Base-by-base conservation (phyloP, 208 protist genomes). In the Leishmania turanica region DNA sequence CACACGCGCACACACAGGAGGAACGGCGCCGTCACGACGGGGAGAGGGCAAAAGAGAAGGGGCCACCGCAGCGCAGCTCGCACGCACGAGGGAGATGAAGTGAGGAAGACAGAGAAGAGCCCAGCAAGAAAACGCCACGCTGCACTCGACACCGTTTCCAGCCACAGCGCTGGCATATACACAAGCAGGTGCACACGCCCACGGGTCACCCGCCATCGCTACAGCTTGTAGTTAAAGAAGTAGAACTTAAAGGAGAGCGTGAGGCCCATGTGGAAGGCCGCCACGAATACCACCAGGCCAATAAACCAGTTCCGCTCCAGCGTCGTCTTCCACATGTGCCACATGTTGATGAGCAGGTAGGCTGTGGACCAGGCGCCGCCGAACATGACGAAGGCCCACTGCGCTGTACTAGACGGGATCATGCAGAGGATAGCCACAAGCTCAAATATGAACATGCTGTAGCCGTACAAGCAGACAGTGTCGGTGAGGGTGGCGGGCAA, bases 381-480 rank as follows among this genome's bases (percentile, higher is more conserved):
- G 31, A 96, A 54, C 58, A 96, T 71, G 4, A 95, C 88, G 56
- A 96, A 78, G 34, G 91, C 45, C 95, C 93, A 98, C 79, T 97
- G 93, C 51, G 96, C 66, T 40, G 72, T 80, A 47, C 78, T 87
- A 31, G 89, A 62, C 27, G 93, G 94, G 45, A 98, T 88, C 81
- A 92, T 89, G 81, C 93, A 97, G 24, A 98, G 87, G 31, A 95
- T 84, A 42, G 89, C 87, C 60, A 92, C 84, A 34, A 96, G 82
- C 71, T 95, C 60, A 71, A 98, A 95, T 69, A 95, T 89, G 76
- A 96, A 93, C 92, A 98, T 95, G 82, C 92, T 96, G 84, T 98
- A 98, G 68, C 95, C 95, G 85, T 96, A 98, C 70, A 97, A 82
- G 80, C 91, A 96, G 19, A 97, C 71, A 45, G 92, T 94, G 76